Evolutionary conservation across 2,329 filamentous ascomycete genomes (phyloP).

Genomic region (Bretziella fagacearum): DNA sequence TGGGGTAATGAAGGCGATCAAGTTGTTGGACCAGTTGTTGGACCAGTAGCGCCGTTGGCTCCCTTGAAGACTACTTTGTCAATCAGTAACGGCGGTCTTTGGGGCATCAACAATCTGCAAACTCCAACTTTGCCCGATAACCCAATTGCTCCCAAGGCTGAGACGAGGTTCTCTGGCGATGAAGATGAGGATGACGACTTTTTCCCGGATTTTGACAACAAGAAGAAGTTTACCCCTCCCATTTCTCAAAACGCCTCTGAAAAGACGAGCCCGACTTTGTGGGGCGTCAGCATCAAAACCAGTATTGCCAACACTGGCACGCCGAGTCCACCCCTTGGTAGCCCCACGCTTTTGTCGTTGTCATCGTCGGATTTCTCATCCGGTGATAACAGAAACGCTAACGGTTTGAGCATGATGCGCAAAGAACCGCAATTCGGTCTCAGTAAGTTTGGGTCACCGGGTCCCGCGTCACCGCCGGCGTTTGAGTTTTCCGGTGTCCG

Average conservation of each 20-base stretch:
- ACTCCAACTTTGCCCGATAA: background rate
- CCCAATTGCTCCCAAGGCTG: background rate
- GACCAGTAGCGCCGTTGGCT: constrained; percentile 16
- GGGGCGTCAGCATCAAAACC: background rate
- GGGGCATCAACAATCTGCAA: constrained; percentile 23
- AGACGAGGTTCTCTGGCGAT: constrained; percentile 17
- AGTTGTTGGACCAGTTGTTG: background rate
- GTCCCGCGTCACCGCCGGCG: background rate
- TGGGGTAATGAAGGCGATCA: background rate
- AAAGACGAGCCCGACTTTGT: constrained; percentile 8
- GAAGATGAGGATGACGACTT: constrained; percentile 35
- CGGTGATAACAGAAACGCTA: background rate
- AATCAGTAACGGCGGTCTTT: constrained; percentile 30
- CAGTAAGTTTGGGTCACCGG: background rate
- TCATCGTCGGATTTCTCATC: constrained; percentile 1
- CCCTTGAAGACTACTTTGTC: constrained; percentile 16
- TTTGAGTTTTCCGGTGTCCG: no score
- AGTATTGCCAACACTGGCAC: background rate
- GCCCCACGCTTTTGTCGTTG: constrained; percentile 7
- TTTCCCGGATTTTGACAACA: constrained; percentile 35
- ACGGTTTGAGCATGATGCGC: background rate
- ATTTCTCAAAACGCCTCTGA: constrained; percentile 12
- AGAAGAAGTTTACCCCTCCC: constrained; percentile 17
- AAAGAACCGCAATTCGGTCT: no score
- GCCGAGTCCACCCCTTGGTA: constrained; percentile 3